These are phyloP conservation scores for Otatea glauca DNA, from an alignment of 176 grass and related monocot species.

Conservation along the genomic window DNA sequence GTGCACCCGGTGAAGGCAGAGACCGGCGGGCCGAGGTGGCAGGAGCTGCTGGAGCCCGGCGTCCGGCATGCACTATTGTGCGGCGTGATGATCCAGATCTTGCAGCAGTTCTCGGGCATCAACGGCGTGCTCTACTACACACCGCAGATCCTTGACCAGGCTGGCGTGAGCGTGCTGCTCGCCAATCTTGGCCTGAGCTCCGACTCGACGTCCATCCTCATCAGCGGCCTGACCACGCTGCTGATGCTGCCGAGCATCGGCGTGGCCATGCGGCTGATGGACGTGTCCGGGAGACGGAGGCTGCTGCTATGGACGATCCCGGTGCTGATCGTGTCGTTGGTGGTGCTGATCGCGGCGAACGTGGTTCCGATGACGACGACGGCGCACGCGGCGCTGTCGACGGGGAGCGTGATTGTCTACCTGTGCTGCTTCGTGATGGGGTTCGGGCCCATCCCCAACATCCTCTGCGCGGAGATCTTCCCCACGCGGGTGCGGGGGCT, in stretches of 20 bases:
- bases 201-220: constrained; percentile 52
- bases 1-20: too few species aligned
- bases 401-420: constrained; percentile 67
- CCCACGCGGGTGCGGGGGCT: too few species aligned
- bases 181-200: constrained; percentile 51
- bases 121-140: constrained; percentile 84
- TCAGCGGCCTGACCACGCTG: constrained; percentile 56
- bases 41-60: too few species aligned
- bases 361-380: constrained; percentile 34
- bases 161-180: constrained; percentile 74
- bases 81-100: too few species aligned
- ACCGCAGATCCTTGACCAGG: constrained; percentile 76
- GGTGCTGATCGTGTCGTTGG: constrained; percentile 54
- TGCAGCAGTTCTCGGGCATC: too few species aligned
- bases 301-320: constrained; percentile 81
- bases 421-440: constrained; percentile 96
- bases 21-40: too few species aligned
- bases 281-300: constrained; percentile 63
- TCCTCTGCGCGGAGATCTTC: constrained; percentile 68
- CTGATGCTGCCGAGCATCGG: constrained; percentile 83
- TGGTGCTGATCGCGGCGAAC: constrained; percentile 61
- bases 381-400: constrained; percentile 70
- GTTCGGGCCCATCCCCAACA: constrained; percentile 87
- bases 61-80: too few species aligned
- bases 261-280: constrained; percentile 93